These are phyloP conservation scores for Chalaropsis thielavioides DNA, from an alignment of 2,329 filamentous ascomycete species.

Conservation along the genomic window DNA sequence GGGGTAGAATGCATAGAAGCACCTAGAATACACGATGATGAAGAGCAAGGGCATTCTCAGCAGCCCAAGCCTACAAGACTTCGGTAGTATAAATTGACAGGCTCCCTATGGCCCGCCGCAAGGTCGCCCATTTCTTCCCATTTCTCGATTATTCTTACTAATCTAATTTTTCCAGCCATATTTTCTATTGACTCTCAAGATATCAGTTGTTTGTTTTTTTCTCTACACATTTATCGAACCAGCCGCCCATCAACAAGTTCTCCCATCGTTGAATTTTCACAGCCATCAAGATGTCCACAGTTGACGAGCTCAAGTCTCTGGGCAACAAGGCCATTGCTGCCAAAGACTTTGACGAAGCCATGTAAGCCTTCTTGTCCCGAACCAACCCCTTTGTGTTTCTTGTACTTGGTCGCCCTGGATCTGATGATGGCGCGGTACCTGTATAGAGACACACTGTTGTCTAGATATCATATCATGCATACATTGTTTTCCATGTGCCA, in stretches of 20 bases:
- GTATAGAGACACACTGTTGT: too few relatives aligned
- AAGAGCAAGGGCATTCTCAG: neutral
- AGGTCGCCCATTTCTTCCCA: neutral
- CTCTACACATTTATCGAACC: neutral
- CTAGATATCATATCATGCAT: too few relatives aligned
- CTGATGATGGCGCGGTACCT: neutral
- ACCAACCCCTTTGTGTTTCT: neutral
- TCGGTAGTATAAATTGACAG: slow-evolving; percentile 13
- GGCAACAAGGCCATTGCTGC: slow-evolving; percentile 98
- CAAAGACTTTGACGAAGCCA: slow-evolving; percentile 90
- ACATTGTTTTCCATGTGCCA: neutral
- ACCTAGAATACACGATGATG: slow-evolving; percentile 18
- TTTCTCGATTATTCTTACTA: slow-evolving; percentile 3
- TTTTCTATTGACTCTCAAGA: slow-evolving; percentile 6
- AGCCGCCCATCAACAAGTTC: neutral
- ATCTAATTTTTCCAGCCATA: neutral
- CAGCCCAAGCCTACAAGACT: neutral
- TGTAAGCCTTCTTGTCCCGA: slow-evolving; percentile 47
- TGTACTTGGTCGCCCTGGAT: neutral
- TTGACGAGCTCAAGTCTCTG: slow-evolving; percentile 80
- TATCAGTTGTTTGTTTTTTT: neutral
- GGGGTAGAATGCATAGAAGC: slow-evolving; percentile 15
- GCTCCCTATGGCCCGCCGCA: neutral
- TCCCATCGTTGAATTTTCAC: neutral
- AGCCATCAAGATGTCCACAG: slow-evolving; percentile 37